phyloP scores from a whole-genome alignment of 2,329 filamentous ascomycete species.

The Alternaria postmessia region DNA sequence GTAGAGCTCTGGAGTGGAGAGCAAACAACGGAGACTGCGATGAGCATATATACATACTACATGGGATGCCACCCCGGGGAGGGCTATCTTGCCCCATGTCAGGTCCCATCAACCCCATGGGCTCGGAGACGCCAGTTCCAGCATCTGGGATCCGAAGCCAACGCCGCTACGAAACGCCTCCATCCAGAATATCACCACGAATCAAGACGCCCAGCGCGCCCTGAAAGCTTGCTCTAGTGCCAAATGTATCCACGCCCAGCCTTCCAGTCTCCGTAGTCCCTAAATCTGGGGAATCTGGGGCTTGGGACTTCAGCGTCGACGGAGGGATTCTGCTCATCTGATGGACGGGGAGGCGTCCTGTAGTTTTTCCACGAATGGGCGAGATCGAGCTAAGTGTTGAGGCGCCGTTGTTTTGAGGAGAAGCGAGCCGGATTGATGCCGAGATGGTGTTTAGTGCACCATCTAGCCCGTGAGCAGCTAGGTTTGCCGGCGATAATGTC shows the following conservation, averaged over 20 bases:
- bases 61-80: constrained; percentile 22
- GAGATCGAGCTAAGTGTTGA: constrained; percentile 8
- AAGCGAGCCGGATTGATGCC: constrained; percentile 16
- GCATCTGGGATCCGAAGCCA: constrained; percentile 20
- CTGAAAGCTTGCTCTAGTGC: constrained; percentile 31
- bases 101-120: constrained; percentile 34
- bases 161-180: constrained; percentile 13
- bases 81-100: constrained; percentile 14
- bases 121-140: constrained; percentile 29
- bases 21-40: constrained; percentile 14
- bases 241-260: constrained; percentile 12
- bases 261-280: constrained; percentile 9
- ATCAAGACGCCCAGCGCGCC: constrained; percentile 35
- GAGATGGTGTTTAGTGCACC: constrained; percentile 23
- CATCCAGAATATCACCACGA: constrained; percentile 39
- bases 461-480: constrained; percentile 27
- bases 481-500: constrained; percentile 23
- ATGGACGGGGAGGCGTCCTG: constrained; percentile 17
- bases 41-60: constrained; percentile 32
- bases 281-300: constrained; percentile 35
- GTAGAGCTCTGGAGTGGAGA: constrained; percentile 18
- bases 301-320: constrained; percentile 27
- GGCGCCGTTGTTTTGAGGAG: constrained; percentile 15
- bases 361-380: constrained; percentile 43
- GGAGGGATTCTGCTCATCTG: constrained; percentile 22